Evolutionary conservation across 768 basidiomycete species (phyloP).

Genomic region (Psilocybe subaeruginosa): DNA sequence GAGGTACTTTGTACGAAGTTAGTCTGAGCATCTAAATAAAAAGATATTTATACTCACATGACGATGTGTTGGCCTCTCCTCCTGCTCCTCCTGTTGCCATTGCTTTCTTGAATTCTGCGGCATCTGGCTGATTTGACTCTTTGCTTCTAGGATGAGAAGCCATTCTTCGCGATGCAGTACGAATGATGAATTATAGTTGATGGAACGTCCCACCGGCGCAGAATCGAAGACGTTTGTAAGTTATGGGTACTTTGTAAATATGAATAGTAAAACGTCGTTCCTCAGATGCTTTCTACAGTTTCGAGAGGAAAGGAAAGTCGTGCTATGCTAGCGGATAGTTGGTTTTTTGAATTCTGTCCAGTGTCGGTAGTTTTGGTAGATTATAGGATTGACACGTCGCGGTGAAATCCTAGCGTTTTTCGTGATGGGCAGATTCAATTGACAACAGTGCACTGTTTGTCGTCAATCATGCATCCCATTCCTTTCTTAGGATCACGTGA

Average conservation of each 20-base stretch:
- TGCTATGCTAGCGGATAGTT: neutral
- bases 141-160: slow-evolving; percentile 6
- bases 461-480: neutral
- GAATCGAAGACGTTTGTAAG: neutral
- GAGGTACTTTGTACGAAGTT: slow-evolving; percentile 52
- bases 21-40: neutral
- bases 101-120: slow-evolving; percentile 36
- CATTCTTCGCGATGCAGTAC: neutral
- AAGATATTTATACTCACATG: slow-evolving; percentile 22
- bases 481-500: neutral
- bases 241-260: neutral
- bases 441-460: neutral
- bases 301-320: slow-evolving; percentile 2
- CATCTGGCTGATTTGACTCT: slow-evolving; percentile 27
- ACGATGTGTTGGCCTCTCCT: slow-evolving; percentile 28
- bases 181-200: neutral
- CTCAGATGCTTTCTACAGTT: neutral
- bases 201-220: neutral
- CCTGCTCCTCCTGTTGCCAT: slow-evolving; percentile 36
- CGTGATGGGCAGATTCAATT: neutral
- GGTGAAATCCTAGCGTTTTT: neutral
- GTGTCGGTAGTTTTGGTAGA: neutral
- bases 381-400: slow-evolving; percentile 3
- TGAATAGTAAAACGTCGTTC: neutral
- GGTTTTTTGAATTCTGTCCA: neutral